Percentiles rank a stretch among this genome's conserved stretches.
Evolutionary conservation across 352 stramenopile genomes (phyloP).

Genomic region (Phytophthora macrochlamydospora): DNA sequence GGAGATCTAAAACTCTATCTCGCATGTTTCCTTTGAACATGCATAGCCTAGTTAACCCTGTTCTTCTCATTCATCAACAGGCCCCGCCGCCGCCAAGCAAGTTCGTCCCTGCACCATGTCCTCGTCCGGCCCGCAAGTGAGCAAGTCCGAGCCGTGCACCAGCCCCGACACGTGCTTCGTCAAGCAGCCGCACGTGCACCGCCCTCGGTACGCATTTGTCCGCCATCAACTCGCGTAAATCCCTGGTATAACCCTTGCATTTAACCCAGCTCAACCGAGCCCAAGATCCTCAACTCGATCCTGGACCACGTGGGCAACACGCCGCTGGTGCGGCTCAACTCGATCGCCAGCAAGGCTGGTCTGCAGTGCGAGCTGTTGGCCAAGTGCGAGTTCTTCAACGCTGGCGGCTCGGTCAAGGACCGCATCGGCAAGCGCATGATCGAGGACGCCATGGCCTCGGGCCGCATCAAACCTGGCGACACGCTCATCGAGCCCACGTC

Average conservation of each 20-base stretch:
- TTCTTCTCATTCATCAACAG: constrained; percentile 19
- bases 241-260: not conserved
- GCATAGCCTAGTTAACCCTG: not conserved
- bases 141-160: constrained; percentile 45
- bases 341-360: constrained; percentile 94
- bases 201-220: constrained; percentile 36
- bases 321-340: constrained; percentile 93
- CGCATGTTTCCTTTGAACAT: not conserved
- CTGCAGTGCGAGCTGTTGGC: constrained; percentile 91
- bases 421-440: constrained; percentile 92
- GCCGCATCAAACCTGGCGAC: constrained; percentile 92
- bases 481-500: constrained; percentile 97
- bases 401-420: constrained; percentile 93
- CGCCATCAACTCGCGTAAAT: not conserved
- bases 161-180: constrained; percentile 70
- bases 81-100: constrained; percentile 12
- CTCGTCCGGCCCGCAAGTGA: constrained; percentile 25
- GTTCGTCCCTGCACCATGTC: constrained; percentile 5
- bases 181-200: constrained; percentile 69
- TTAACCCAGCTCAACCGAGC: constrained; percentile 42
- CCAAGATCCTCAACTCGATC: constrained; percentile 93
- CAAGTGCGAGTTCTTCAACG: constrained; percentile 98
- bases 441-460: constrained; percentile 90
- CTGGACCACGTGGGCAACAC: constrained; percentile 95
- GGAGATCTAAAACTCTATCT: not conserved